phyloP scores from a whole-genome alignment of 2,329 filamentous ascomycete species.

The Trichophyton benhamiae region DNA sequence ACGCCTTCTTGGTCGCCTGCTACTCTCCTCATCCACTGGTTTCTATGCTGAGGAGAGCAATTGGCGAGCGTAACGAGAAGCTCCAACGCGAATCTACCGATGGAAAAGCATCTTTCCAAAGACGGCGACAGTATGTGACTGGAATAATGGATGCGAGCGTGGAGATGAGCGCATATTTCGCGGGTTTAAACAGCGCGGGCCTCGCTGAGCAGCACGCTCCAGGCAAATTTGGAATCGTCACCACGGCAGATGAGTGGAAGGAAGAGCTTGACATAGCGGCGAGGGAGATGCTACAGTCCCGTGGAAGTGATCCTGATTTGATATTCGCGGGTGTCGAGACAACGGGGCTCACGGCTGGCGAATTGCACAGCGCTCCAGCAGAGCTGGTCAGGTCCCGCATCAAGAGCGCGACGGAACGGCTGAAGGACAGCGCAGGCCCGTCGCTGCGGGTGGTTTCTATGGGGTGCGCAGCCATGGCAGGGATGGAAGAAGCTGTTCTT shows the following conservation, averaged over 20 bases:
- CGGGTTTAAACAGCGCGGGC: conserved; percentile 16
- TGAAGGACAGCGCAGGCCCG: conserved; percentile 42
- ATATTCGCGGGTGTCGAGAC: conserved; percentile 67
- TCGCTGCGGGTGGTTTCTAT: conserved; percentile 60
- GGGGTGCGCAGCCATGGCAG: conserved; percentile 86
- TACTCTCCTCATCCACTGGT: conserved; percentile 78
- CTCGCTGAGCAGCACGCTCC: not conserved
- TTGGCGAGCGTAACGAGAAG: conserved; percentile 20
- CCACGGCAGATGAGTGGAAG: conserved; percentile 77
- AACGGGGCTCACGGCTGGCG: conserved; percentile 65
- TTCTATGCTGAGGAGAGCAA: conserved; percentile 40
- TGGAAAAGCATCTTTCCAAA: not conserved
- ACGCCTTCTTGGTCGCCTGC: conserved; percentile 77
- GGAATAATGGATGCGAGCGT: conserved; percentile 86
- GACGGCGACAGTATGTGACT: conserved; percentile 46
- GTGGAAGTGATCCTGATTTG: conserved; percentile 19
- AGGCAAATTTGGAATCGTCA: conserved; percentile 70
- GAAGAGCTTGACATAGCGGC: conserved; percentile 56
- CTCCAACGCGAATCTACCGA: conserved; percentile 2
- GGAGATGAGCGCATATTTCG: conserved; percentile 42
- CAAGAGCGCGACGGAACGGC: conserved; percentile 53
- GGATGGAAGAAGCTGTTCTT: conserved; percentile 64
- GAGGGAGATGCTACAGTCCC: conserved; percentile 46
- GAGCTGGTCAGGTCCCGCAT: conserved; percentile 55
- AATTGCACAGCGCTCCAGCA: conserved; percentile 58